Percentiles rank a stretch among this genome's conserved stretches.
Conservation (phyloP, 1,284 basidiomycete species). For the Polyporus tsugae region DNA sequence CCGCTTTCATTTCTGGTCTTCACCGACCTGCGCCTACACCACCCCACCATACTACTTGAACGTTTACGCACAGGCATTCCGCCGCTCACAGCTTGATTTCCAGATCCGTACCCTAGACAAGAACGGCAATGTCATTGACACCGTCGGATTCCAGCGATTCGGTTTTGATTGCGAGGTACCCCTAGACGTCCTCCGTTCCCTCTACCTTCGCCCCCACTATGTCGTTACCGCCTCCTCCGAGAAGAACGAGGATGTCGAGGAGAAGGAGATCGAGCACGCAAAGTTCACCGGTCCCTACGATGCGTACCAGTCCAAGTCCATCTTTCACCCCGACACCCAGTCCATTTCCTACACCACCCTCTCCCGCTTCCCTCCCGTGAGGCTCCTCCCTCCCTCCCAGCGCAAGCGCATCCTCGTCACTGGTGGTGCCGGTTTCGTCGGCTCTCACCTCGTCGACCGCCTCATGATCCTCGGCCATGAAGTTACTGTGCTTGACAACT, state of each 20-base stretch:
- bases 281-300: slow-evolving; percentile 60
- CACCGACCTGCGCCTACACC: slow-evolving; percentile 13
- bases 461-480: slow-evolving; percentile 98
- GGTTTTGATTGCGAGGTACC: slow-evolving; percentile 89
- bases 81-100: slow-evolving; percentile 16
- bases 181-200: slow-evolving; percentile 79
- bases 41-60: slow-evolving; percentile 1
- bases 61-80: slow-evolving; percentile 5
- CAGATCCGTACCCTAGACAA: slow-evolving; percentile 76
- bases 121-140: slow-evolving; percentile 76
- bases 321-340: slow-evolving; percentile 79
- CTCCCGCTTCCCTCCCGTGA: slow-evolving; percentile 91
- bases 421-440: slow-evolving; percentile 97
- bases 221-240: slow-evolving; percentile 57
- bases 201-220: slow-evolving; percentile 89
- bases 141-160: slow-evolving; percentile 84
- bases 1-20: slow-evolving; percentile 13
- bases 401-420: slow-evolving; percentile 94
- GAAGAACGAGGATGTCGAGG: slow-evolving; percentile 38
- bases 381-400: slow-evolving; percentile 77
- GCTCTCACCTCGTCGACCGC: slow-evolving; percentile 96
- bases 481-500: slow-evolving; percentile 97
- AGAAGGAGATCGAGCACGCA: slow-evolving; percentile 51
- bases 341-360: slow-evolving; percentile 93
- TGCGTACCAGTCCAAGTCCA: slow-evolving; percentile 83